Evolutionary conservation across 805 yeast species (phyloP).

Genomic region (Metschnikowia gelsemii): DNA sequence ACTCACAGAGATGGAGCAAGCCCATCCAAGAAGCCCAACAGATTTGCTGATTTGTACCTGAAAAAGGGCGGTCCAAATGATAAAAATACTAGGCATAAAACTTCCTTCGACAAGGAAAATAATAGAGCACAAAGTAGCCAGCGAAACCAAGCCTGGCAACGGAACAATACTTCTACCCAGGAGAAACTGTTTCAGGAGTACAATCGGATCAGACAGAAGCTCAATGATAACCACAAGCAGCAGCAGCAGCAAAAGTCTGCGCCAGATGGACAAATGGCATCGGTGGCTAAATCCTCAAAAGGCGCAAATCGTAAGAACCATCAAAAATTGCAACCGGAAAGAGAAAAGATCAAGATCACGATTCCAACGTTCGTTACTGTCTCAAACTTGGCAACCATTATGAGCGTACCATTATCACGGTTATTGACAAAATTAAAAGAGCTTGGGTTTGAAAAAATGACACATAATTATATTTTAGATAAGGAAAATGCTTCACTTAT

Average conservation of each 20-base stretch:
- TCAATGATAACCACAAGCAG: conserved; percentile 21
- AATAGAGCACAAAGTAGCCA: background rate
- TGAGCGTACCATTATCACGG: conserved; percentile 62
- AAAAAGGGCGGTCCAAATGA: conserved; percentile 7
- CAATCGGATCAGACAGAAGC: conserved; percentile 20
- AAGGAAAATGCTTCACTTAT: conserved; percentile 81
- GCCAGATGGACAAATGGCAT: background rate
- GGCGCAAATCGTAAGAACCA: conserved; percentile 1
- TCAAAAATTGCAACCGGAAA: conserved; percentile 4
- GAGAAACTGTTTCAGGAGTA: conserved; percentile 17
- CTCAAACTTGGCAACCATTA: conserved; percentile 69
- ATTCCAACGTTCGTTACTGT: conserved; percentile 81
- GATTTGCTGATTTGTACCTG: conserved; percentile 34
- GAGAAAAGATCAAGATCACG: conserved; percentile 30
- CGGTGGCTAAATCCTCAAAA: conserved; percentile 1
- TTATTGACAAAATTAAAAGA: conserved; percentile 57
- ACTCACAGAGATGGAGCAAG: conserved; percentile 16
- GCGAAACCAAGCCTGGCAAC: background rate
- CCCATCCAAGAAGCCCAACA: conserved; percentile 24
- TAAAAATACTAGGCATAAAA: no score
- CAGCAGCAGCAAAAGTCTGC: conserved; percentile 12
- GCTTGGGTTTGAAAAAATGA: conserved; percentile 70
- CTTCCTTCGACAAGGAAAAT: no score
- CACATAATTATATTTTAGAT: conserved; percentile 79
- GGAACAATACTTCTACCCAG: background rate